Evolutionary conservation across 176 grass and related monocot genomes (phyloP), one percentile per base, ranked within the genome.

Genomic region (Bromus sterilis): DNA sequence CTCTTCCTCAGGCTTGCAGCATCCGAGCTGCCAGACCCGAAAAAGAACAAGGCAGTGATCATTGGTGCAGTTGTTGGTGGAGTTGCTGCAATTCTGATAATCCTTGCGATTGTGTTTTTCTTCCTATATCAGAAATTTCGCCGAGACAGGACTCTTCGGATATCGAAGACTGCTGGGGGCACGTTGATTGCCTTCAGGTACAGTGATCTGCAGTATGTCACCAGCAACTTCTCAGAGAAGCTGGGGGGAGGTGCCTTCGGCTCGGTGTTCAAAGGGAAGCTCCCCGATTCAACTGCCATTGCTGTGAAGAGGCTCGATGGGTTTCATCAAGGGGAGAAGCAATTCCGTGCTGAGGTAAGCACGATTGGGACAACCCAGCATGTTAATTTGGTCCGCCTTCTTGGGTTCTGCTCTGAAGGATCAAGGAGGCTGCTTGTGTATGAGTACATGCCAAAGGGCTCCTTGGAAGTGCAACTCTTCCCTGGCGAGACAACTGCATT

Each of bases 331-430:
- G 94, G 94, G 7, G 94, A 97, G 86, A 97, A 97, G 81, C 94
- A 97, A 77, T 97, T 97, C 74, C 87, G 94, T 80, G 66, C 94
- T n/a, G 94, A 97, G 88, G 94, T 97, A 79, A 97, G 94, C 81
- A 97, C 94, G 1, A 89, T 97, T 48, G 94, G 94, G 9, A 91
- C 86, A 7, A 85, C 87, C 29, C 94, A 97, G 68, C 94, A 97
- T 85, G 94, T 97, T 31, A 97, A 97, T 61, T 80, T 97, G 40
- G 83, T 97, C 57, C 88, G 86, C 14, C 41, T 97, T 28, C 75
- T 93, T 46, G 94, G 94, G 11, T 97, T 97, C 80, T 97, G 94
- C 69, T 91, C 94, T 67, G 88, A 97, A 80, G 83, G 82, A 57
- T 72, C 73, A 46, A 80, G 62, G 41, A 91, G 78, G 56, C 69